Conservation (phyloP, 495 filamentous ascomycete species). For the Penicillium waksmanii region DNA sequence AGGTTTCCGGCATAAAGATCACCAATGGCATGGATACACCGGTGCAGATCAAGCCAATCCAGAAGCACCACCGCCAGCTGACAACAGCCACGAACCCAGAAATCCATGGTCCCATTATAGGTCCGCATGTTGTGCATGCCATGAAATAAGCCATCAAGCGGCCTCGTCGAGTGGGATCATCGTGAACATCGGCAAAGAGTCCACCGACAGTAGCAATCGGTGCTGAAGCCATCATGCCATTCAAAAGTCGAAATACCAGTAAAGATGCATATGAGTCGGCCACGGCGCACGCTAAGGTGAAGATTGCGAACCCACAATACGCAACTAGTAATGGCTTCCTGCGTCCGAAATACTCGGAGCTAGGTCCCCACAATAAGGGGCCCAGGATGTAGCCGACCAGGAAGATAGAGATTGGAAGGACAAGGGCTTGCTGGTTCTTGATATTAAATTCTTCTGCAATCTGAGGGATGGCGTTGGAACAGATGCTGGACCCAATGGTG, state of each 20-base stretch:
- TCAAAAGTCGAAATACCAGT: slow-evolving; percentile 67
- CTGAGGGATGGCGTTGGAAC: slow-evolving; percentile 62
- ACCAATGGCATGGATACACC: slow-evolving; percentile 50
- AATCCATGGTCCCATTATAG: slow-evolving; percentile 64
- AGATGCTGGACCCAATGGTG: slow-evolving; percentile 71
- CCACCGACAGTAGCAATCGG: slow-evolving; percentile 73
- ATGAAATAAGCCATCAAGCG: slow-evolving; percentile 72
- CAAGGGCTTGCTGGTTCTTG: slow-evolving; percentile 56
- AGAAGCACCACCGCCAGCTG: slow-evolving; percentile 68
- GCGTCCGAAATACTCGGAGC: slow-evolving; percentile 72
- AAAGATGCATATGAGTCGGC: slow-evolving; percentile 65
- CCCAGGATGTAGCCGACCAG: slow-evolving; percentile 70
- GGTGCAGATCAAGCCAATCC: slow-evolving; percentile 62
- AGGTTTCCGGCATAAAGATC: slow-evolving; percentile 63
- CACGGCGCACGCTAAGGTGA: slow-evolving; percentile 69
- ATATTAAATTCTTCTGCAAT: slow-evolving; percentile 63
- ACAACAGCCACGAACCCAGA: slow-evolving; percentile 63
- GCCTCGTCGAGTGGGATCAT: slow-evolving; percentile 61
- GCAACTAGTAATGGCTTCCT: slow-evolving; percentile 58
- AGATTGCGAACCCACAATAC: slow-evolving; percentile 67
- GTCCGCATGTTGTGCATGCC: slow-evolving; percentile 66
- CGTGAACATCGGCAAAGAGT: slow-evolving; percentile 70
- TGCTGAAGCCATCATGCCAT: slow-evolving; percentile 65
- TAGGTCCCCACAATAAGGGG: slow-evolving; percentile 65
- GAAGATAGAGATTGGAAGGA: slow-evolving; percentile 77